phyloP scores from a whole-genome alignment of 1,139 yeast genomes.

The Scheffersomyces stambukii region DNA sequence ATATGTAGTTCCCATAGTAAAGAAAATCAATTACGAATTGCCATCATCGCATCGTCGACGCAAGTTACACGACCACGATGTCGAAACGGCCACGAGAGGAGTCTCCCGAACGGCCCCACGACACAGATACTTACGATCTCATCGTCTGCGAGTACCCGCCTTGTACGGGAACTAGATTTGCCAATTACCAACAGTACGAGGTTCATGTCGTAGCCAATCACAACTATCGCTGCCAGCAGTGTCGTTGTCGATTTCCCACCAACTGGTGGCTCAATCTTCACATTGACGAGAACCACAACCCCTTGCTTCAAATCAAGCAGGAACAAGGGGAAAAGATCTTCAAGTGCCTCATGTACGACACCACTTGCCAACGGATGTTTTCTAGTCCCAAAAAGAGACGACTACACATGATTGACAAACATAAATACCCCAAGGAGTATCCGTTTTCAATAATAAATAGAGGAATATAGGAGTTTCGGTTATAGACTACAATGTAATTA shows the following conservation, averaged over 20 bases:
- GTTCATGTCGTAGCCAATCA: constrained; percentile 22
- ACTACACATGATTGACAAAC: constrained; percentile 45
- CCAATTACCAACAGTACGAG: constrained; percentile 21
- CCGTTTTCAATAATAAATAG: constrained; percentile 34
- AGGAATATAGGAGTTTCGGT: constrained; percentile 16
- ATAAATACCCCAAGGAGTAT: constrained; percentile 44
- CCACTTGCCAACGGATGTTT: constrained; percentile 31
- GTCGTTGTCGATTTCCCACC: constrained; percentile 40
- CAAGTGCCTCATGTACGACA: constrained; percentile 38
- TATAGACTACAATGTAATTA: too few relatives aligned
- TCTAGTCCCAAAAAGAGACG: constrained; percentile 33
- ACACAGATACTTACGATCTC: too few relatives aligned
- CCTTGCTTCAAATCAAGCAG: constrained; percentile 31
- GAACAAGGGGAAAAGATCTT: constrained; percentile 38
- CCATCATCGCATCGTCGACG: too few relatives aligned
- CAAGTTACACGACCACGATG: constrained; percentile 9
- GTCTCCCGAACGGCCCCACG: constrained; percentile 5
- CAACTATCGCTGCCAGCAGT: constrained; percentile 34
- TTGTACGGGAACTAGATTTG: constrained; percentile 13
- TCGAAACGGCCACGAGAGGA: constrained; percentile 13
- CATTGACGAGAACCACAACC: constrained; percentile 51
- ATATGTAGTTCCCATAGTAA: too few relatives aligned
- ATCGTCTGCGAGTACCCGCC: constrained; percentile 8
- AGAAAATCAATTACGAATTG: too few relatives aligned
- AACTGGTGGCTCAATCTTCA: constrained; percentile 40